Conservation (phyloP, 495 filamentous ascomycete genomes). For the Talaromyces stipitatus region DNA sequence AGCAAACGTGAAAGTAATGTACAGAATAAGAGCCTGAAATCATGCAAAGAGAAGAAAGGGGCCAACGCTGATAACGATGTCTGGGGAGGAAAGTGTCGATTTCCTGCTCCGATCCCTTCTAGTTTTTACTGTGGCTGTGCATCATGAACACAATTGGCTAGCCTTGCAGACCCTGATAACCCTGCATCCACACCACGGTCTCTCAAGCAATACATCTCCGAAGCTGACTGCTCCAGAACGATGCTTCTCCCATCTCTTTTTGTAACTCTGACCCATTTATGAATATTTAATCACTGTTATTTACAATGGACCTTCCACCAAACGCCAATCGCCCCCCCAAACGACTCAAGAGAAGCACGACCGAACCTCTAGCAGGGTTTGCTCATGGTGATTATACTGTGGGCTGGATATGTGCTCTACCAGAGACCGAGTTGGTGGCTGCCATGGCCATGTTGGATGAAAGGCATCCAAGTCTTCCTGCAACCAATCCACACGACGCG, state of each 20-base stretch:
- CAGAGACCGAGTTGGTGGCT: conserved; percentile 22
- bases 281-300: too few species aligned
- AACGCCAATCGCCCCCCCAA: neutral
- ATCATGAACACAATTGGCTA: neutral
- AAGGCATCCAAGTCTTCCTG: conserved; percentile 7
- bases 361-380: neutral
- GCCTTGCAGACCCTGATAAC: neutral
- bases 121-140: neutral
- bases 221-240: neutral
- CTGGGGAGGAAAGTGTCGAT: too few species aligned
- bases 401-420: conserved; percentile 36
- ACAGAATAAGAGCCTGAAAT: too few species aligned
- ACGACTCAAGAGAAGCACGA: neutral
- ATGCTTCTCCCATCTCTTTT: neutral
- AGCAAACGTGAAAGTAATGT: too few species aligned
- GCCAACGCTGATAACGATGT: too few species aligned
- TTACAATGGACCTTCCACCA: neutral
- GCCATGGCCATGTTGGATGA: conserved; percentile 30
- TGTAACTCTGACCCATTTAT: neutral
- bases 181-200: neutral
- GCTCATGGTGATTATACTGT: conserved; percentile 25
- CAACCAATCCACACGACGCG: conserved; percentile 10
- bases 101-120: too few species aligned
- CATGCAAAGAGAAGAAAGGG: too few species aligned
- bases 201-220: neutral